phyloP scores from a whole-genome alignment of 139 green algal species.

The Micractinium conductrix region DNA sequence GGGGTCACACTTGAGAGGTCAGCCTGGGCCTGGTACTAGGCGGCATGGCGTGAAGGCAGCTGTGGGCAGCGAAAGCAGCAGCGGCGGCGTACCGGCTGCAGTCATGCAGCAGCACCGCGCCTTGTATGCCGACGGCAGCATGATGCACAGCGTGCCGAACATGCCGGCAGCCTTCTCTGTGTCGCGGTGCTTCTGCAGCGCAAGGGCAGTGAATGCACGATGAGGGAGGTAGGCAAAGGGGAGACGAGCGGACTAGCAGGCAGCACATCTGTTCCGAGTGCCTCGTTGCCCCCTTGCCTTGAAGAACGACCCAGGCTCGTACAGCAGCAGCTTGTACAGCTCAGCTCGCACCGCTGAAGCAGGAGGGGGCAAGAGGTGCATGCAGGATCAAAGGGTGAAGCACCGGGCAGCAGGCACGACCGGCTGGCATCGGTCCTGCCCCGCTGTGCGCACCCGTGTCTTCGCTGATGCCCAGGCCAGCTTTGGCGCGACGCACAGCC shows the following conservation, averaged over 20 bases:
- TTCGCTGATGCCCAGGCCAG: background rate
- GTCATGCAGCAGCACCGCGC: background rate
- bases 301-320: background rate
- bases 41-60: background rate
- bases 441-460: background rate
- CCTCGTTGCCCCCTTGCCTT: too few species aligned
- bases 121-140: background rate
- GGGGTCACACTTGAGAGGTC: background rate
- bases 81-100: too few species aligned
- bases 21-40: background rate
- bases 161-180: background rate
- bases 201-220: too few species aligned
- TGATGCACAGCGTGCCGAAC: background rate
- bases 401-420: background rate
- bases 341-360: background rate
- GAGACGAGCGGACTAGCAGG: too few species aligned
- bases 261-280: too few species aligned
- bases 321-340: slow-evolving; percentile 6
- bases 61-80: too few species aligned
- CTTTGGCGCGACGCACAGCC: background rate
- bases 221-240: too few species aligned
- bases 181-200: background rate
- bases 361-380: background rate
- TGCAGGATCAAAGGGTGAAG: background rate
- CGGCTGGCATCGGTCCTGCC: background rate